These are phyloP conservation scores for Pichia insulana DNA, from an alignment of 805 yeast genomes.

Conservation along the genomic window DNA sequence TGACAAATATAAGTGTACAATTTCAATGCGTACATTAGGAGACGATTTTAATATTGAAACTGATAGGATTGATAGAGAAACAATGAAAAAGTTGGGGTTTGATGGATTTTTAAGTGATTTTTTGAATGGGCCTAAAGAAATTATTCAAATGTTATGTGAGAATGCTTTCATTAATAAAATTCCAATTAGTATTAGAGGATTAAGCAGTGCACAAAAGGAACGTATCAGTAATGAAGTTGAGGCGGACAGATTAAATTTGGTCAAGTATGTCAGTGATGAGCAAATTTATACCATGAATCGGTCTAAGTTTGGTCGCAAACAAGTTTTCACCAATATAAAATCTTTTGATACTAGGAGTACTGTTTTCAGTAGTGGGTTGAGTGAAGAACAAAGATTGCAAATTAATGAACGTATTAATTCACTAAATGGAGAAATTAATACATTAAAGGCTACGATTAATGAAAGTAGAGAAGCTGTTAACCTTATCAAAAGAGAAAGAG, in stretches of 20 bases:
- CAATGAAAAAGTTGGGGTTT: slow-evolving; percentile 48
- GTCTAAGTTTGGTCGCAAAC: slow-evolving; percentile 60
- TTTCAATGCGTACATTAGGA: slow-evolving; percentile 46
- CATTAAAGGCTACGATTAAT: background rate
- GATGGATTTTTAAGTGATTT: slow-evolving; percentile 73
- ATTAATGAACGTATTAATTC: slow-evolving; percentile 14
- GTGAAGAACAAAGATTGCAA: slow-evolving; percentile 20
- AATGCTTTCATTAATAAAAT: slow-evolving; percentile 40
- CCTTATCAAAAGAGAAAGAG: background rate
- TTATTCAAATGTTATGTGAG: slow-evolving; percentile 63
- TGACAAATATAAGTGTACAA: slow-evolving; percentile 26
- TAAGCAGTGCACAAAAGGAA: slow-evolving; percentile 33
- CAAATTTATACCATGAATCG: slow-evolving; percentile 39
- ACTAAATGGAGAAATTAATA: slow-evolving; percentile 4
- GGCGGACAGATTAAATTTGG: slow-evolving; percentile 37
- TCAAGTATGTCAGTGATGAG: slow-evolving; percentile 53
- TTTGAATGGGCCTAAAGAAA: slow-evolving; percentile 62
- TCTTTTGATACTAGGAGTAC: slow-evolving; percentile 20
- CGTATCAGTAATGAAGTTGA: slow-evolving; percentile 26
- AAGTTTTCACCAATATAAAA: slow-evolving; percentile 37
- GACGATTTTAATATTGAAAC: slow-evolving; percentile 7
- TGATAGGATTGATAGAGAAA: slow-evolving; percentile 11
- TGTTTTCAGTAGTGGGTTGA: slow-evolving; percentile 27
- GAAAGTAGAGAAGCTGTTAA: background rate
- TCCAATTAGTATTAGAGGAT: slow-evolving; percentile 51